Percentiles rank a stretch among this genome's conserved stretches.
Conservation (phyloP, 306 rosid species). For the Castanospermum australe region DNA sequence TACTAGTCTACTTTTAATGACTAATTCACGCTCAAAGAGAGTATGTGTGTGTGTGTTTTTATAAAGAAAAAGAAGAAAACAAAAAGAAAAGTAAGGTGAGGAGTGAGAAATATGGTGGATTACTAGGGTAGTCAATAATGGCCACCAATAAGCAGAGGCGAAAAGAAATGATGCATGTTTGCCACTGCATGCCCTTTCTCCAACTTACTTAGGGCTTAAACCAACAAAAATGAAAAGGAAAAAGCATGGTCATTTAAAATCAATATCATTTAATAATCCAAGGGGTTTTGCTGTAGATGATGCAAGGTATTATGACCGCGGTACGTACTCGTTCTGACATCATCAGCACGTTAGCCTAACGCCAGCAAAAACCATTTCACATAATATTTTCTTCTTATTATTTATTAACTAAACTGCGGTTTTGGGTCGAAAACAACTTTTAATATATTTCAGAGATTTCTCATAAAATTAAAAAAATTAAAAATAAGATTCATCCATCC, state of each 20-base stretch:
- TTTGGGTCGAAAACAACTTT: too few relatives aligned
- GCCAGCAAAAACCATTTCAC: constrained; percentile 34
- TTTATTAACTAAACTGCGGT: neutral
- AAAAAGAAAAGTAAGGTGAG: neutral
- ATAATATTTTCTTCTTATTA: neutral
- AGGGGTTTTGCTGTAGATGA: neutral
- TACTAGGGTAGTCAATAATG: constrained; percentile 52
- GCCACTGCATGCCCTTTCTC: constrained; percentile 65
- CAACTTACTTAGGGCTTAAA: constrained; percentile 31
- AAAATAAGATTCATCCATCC: too few relatives aligned
- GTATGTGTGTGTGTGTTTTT: too few relatives aligned
- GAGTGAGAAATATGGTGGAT: neutral
- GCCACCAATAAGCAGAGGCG: constrained; percentile 55
- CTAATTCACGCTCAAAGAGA: neutral
- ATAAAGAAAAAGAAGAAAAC: neutral
- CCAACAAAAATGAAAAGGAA: neutral
- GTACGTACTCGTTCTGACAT: constrained; percentile 44
- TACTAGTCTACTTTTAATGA: too few relatives aligned
- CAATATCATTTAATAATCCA: neutral
- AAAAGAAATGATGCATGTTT: constrained; percentile 79
- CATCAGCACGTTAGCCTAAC: constrained; percentile 52
- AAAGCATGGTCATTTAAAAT: constrained; percentile 22
- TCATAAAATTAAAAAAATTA: neutral
- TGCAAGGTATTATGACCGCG: neutral
- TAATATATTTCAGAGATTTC: too few relatives aligned